Evolutionary conservation across 257 asterid genomes (phyloP).

Genomic region (Solanum lignicaule): DNA sequence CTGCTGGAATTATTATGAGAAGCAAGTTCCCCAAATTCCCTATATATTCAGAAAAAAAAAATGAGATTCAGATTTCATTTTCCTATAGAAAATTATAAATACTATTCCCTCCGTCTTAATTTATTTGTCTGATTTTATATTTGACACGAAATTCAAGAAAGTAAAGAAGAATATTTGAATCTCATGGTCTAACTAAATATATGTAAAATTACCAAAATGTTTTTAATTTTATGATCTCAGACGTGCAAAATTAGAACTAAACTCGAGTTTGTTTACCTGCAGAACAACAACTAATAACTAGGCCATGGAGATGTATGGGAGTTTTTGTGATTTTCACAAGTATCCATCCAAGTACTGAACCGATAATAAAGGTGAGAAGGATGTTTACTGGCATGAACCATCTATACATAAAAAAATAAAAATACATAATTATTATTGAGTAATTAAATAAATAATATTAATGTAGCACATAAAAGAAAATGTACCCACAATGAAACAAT

Average conservation of each 20-base stretch:
- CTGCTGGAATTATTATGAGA: conserved; percentile 24
- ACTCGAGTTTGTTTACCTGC: conserved; percentile 9
- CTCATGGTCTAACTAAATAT: neutral
- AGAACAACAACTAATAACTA: conserved; percentile 31
- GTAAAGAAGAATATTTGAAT: neutral
- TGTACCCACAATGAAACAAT: conserved; percentile 13
- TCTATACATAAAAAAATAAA: neutral
- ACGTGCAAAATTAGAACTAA: too few species aligned
- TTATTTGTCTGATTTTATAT: neutral
- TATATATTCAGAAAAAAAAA: neutral
- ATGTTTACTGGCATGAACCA: conserved; percentile 34
- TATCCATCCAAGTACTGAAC: conserved; percentile 27
- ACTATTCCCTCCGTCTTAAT: neutral
- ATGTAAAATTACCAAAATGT: too few species aligned
- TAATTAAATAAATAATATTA: neutral
- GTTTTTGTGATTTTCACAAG: conserved; percentile 19
- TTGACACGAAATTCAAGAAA: neutral
- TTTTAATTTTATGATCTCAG: neutral
- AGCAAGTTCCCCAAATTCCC: conserved; percentile 32
- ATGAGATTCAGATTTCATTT: neutral
- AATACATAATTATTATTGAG: neutral
- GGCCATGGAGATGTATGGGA: conserved; percentile 18
- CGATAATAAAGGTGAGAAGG: conserved; percentile 18
- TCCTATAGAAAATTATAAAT: neutral
- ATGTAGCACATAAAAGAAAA: neutral